A percentile compares a stretch with the other conserved stretches of the same genome.
Conservation (phyloP, 1,139 yeast species). For the Diutina rugosa region DNA sequence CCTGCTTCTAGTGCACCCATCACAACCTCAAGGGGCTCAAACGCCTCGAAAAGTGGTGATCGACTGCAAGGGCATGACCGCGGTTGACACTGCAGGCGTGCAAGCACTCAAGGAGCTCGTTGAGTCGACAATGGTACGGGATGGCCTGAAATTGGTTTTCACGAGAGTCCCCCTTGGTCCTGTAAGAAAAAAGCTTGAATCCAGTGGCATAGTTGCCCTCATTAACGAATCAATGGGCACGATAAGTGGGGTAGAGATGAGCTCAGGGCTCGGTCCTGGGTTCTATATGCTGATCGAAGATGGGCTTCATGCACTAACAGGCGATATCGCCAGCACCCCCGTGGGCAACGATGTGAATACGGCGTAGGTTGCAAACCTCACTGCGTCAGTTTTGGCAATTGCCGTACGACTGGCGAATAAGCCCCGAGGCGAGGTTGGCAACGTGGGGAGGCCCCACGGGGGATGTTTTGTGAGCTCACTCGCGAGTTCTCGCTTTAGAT, state of each 20-base stretch:
- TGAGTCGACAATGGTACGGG: slow-evolving; percentile 10
- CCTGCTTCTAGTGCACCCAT: slow-evolving; percentile 11
- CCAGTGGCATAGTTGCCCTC: slow-evolving; percentile 14
- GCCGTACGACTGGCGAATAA: background rate
- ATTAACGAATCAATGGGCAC: slow-evolving; percentile 9
- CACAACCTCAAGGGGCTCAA: slow-evolving; percentile 5
- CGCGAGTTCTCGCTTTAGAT: background rate
- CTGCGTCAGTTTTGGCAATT: background rate
- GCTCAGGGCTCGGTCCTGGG: background rate
- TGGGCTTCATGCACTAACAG: background rate
- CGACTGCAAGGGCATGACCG: slow-evolving; percentile 8
- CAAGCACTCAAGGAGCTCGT: slow-evolving; percentile 18
- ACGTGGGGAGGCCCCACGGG: background rate
- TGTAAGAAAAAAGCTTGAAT: slow-evolving; percentile 11
- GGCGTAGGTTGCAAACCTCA: background rate
- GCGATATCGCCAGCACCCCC: background rate
- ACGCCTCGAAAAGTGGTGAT: slow-evolving; percentile 3
- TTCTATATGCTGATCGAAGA: slow-evolving; percentile 1
- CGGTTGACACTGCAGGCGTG: slow-evolving; percentile 18
- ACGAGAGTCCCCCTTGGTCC: slow-evolving; percentile 14
- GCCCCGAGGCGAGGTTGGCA: background rate
- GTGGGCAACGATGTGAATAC: background rate
- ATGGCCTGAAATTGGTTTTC: slow-evolving; percentile 8
- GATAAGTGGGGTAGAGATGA: background rate
- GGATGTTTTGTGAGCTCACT: background rate